Percentiles rank a stretch among this genome's conserved stretches.
Evolutionary conservation across 2,329 filamentous ascomycete species (phyloP).

Genomic region (Apiospora hydei): DNA sequence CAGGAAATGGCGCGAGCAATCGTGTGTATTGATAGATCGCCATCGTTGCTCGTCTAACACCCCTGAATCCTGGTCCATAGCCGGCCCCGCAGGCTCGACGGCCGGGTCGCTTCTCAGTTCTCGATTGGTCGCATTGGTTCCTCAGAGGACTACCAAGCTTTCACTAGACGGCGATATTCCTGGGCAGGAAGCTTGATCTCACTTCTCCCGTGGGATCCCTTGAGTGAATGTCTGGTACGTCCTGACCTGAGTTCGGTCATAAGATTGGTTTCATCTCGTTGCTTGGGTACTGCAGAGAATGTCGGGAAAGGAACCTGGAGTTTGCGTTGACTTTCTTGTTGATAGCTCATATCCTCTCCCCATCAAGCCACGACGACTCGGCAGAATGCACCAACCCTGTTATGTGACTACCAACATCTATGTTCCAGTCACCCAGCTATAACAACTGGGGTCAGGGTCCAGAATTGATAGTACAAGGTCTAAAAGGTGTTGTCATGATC

Average conservation of each 20-base stretch:
- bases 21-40: background rate
- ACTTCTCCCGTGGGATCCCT: background rate
- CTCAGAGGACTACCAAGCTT: background rate
- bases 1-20: background rate
- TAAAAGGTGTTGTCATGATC: background rate
- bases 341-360: background rate
- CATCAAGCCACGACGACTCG: background rate
- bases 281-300: background rate
- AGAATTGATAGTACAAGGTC: background rate
- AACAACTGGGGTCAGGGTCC: background rate
- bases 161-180: background rate
- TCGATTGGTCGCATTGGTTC: background rate
- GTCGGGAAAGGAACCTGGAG: background rate
- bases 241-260: background rate
- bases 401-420: background rate
- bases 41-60: background rate
- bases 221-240: background rate
- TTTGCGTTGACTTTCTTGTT: background rate
- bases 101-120: background rate
- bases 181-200: conserved; percentile 17
- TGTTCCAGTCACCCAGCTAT: background rate
- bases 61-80: conserved; percentile 6
- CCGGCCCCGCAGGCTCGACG: background rate
- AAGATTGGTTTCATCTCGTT: background rate
- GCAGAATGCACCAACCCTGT: background rate